Conservation (phyloP, 768 basidiomycete genomes). For the Hemileccinum impolitum region DNA sequence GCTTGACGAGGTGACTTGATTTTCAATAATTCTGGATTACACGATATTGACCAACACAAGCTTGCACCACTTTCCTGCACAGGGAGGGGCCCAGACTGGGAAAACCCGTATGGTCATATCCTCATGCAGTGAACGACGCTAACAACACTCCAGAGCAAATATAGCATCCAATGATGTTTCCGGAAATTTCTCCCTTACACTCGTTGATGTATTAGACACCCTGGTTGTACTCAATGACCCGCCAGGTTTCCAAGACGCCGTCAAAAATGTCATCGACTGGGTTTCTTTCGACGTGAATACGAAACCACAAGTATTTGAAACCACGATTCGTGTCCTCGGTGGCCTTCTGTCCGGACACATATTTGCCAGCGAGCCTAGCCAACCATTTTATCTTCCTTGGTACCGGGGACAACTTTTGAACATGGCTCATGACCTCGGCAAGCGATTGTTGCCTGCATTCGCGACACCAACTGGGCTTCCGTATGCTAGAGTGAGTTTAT, state of each 20-base stretch:
- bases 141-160: slow-evolving; percentile 48
- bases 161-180: slow-evolving; percentile 87
- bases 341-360: slow-evolving; percentile 85
- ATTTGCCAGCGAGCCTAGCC: slow-evolving; percentile 63
- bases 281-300: slow-evolving; percentile 93
- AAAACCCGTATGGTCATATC: slow-evolving; percentile 59
- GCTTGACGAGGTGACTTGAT: slow-evolving; percentile 64
- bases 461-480: slow-evolving; percentile 89
- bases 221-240: slow-evolving; percentile 84
- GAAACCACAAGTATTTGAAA: slow-evolving; percentile 98
- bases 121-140: slow-evolving; percentile 5
- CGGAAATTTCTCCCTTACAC: slow-evolving; percentile 86
- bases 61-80: slow-evolving; percentile 86
- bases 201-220: slow-evolving; percentile 82
- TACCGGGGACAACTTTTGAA: slow-evolving; percentile 76
- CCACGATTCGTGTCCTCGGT: slow-evolving; percentile 90
- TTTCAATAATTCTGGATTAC: slow-evolving; percentile 5
- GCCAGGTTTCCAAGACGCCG: slow-evolving; percentile 77
- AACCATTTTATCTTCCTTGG: slow-evolving; percentile 78
- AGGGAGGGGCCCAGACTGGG: slow-evolving; percentile 86
- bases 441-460: slow-evolving; percentile 87
- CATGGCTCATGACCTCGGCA: slow-evolving; percentile 84
- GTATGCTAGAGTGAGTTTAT: slow-evolving; percentile 67
- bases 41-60: slow-evolving; percentile 37
- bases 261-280: slow-evolving; percentile 74